A percentile compares a stretch with the other conserved stretches of the same genome.
Evolutionary conservation across 1,284 basidiomycete species (phyloP).

Genomic region (Schizopora paradoxa): DNA sequence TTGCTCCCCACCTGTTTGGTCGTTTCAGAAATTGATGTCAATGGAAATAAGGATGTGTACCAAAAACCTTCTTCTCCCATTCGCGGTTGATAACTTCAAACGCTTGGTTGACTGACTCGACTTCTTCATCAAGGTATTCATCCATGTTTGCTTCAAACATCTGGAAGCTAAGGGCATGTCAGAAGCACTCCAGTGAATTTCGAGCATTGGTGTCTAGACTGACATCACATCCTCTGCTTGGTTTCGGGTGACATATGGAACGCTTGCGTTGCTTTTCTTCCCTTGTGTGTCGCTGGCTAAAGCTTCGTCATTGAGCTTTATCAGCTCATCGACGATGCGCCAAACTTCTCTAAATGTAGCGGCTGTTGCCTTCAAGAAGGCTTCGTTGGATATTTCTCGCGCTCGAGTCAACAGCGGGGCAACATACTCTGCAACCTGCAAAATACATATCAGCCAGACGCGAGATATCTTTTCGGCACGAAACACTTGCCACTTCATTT

Average conservation of each 20-base stretch:
- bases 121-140: conserved; percentile 93
- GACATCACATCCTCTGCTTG: conserved; percentile 82
- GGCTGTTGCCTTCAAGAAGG: conserved; percentile 82
- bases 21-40: conserved; percentile 15
- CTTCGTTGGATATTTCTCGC: conserved; percentile 65
- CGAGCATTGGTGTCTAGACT: too few relatives aligned
- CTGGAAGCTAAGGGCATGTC: conserved; percentile 55
- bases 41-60: conserved; percentile 10
- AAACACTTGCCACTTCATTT: conserved; percentile 60
- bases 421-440: conserved; percentile 84
- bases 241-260: conserved; percentile 34
- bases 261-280: conserved; percentile 25
- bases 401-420: conserved; percentile 73
- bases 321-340: conserved; percentile 80
- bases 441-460: conserved; percentile 6
- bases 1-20: conserved; percentile 16
- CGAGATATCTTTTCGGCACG: too few relatives aligned
- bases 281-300: too few relatives aligned
- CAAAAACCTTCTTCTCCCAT: conserved; percentile 69
- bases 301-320: conserved; percentile 33
- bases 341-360: conserved; percentile 87
- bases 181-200: too few relatives aligned
- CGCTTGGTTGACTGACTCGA: conserved; percentile 71
- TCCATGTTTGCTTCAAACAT: conserved; percentile 97
- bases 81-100: conserved; percentile 73